These are phyloP conservation scores for Fomitopsis pinicola DNA, from an alignment of 1,284 basidiomycete genomes.

Conservation along the genomic window DNA sequence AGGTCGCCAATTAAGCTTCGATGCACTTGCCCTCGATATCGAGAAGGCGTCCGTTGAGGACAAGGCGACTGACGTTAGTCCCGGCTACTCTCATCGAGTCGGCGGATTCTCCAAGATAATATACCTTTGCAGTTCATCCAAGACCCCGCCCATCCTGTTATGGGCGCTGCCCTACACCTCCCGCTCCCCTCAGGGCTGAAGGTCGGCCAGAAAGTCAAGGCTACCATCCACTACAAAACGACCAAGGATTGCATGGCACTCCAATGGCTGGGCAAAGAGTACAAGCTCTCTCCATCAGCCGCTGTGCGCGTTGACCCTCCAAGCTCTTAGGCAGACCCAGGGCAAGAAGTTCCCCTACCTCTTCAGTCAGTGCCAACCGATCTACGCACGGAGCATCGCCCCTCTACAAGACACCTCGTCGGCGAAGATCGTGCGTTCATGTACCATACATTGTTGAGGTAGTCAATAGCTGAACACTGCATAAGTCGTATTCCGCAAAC, in stretches of 20 bases:
- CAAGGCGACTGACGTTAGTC: slow-evolving; percentile 40
- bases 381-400: slow-evolving; percentile 78
- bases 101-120: not conserved
- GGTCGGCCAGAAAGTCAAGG: slow-evolving; percentile 43
- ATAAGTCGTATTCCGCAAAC: slow-evolving; percentile 71
- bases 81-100: too few relatives aligned
- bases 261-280: slow-evolving; percentile 92
- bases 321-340: slow-evolving; percentile 72
- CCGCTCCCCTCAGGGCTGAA: slow-evolving; percentile 39
- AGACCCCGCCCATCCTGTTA: slow-evolving; percentile 53
- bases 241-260: slow-evolving; percentile 79
- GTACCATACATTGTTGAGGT: not conserved
- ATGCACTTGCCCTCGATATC: slow-evolving; percentile 75
- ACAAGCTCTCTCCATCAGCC: slow-evolving; percentile 4
- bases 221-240: slow-evolving; percentile 71
- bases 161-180: slow-evolving; percentile 69
- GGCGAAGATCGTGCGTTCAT: slow-evolving; percentile 61
- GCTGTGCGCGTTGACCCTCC: not conserved
- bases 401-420: slow-evolving; percentile 81
- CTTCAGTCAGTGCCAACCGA: slow-evolving; percentile 95
- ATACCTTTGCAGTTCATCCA: slow-evolving; percentile 42
- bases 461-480: too few relatives aligned
- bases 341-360: slow-evolving; percentile 85
- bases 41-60: slow-evolving; percentile 54
- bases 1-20: slow-evolving; percentile 51